Base-by-base conservation (phyloP, 768 basidiomycete genomes). In the Hemileccinum rubropunctum region DNA sequence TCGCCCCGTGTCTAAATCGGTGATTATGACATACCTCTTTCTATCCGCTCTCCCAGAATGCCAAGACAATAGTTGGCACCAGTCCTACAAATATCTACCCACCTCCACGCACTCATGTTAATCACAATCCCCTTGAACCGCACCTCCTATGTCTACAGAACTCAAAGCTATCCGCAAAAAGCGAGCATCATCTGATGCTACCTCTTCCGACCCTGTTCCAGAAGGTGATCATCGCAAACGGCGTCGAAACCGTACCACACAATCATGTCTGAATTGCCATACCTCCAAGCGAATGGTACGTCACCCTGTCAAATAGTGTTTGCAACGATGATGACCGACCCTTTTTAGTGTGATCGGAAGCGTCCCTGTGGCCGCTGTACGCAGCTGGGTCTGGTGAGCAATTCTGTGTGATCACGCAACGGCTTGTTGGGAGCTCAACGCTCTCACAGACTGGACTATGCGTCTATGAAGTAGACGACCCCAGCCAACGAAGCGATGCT, bases 401-500 rank as follows among this genome's bases (percentile, higher is more conserved):
- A 62, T 28, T 56, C 58, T 49, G 56, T 64, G 45, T 64, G 60
- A 56, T 66, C 47, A 58, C 42, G 32, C 64, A 21, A 58, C 57
- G 32, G 47, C 59, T 47, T 60, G 57, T 40, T 17, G n/a, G 32
- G 15, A n/a, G 26, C 42, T 50, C 18, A 54, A 45, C 15, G 21
- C 12, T 42, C 17, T 35, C 32, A 37, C 54, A 88, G 86, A 90
- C 86, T 42, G 88, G 88, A 1, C 73, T 89, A 4, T 92, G 89
- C 61, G 84, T 91, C 10, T 92, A 92, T 58, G 88, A 92, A 64
- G 81, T 91, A 7, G 88, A 91, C 58, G 86, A 88, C 58, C 84
- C 84, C 21, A 80, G 66, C 52, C 79, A 82, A 65, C 75, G 80
- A 60, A 71, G 69, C 12, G 63, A 71, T 43, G 59, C 67, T 10